Conservation (phyloP, 331 rosid genomes). For the Arachis monticola region DNA sequence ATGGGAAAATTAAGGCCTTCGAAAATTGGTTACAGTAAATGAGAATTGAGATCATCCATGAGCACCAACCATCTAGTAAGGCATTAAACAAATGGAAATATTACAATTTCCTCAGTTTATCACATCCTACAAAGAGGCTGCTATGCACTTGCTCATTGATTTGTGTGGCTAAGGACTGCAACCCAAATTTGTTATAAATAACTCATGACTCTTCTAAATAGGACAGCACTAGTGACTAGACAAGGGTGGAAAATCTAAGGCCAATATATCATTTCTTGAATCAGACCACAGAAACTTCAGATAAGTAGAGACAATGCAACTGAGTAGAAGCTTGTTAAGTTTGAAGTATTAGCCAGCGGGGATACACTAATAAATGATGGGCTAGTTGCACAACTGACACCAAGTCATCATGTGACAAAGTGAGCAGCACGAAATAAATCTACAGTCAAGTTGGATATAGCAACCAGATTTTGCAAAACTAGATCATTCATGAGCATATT, state of each 20-base stretch:
- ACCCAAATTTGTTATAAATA: slow-evolving; percentile 1
- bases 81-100: too few relatives aligned
- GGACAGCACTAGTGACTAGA: not conserved
- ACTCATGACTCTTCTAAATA: not conserved
- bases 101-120: slow-evolving; percentile 1
- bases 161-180: not conserved
- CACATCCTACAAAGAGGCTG: not conserved
- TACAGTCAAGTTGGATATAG: not conserved
- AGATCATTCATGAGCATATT: slow-evolving; percentile 8
- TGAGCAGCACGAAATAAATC: not conserved
- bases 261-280: not conserved
- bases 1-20: slow-evolving; percentile 19
- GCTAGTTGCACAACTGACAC: slow-evolving; percentile 6
- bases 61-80: not conserved
- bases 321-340: slow-evolving; percentile 25
- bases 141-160: slow-evolving; percentile 6
- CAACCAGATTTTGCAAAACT: not conserved
- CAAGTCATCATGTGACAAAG: not conserved
- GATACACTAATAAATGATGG: not conserved
- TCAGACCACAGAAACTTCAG: not conserved
- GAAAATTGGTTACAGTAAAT: slow-evolving; percentile 2
- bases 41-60: not conserved
- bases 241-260: too few relatives aligned
- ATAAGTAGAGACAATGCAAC: slow-evolving; percentile 4
- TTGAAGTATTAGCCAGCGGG: not conserved